Evolutionary conservation across 495 filamentous ascomycete genomes (phyloP), one percentile per base, ranked within the genome.

Genomic region (Choiromyces venosus): DNA sequence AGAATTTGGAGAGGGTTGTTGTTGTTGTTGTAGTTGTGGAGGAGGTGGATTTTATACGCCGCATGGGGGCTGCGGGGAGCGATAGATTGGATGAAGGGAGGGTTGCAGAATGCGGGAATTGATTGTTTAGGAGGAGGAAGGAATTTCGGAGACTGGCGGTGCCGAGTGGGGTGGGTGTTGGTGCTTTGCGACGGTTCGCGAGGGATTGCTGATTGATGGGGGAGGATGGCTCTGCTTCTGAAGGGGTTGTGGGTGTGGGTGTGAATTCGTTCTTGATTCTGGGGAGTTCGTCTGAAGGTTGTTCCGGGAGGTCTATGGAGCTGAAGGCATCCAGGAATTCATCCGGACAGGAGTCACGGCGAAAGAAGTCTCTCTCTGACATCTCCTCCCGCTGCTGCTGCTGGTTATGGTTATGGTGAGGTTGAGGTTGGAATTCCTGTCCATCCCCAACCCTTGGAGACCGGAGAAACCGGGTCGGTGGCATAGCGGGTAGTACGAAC

Each of bases 251-350:
- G n/a, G n/a, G n/a, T n/a, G n/a, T n/a, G 52, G 52, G 52, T 10
- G 52, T 61, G 25, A 25, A 29, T 14, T 61, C 52, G 16, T 61
- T 12, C 33, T 61, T 29, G 25, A 7, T 18, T 29, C 52, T 2
- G 25, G 52, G 52, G 16, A 61, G 66, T 2, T 25, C 35, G 35
- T 75, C 36, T 18, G 73, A 69, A 12, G 75, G 74, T 19, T 56
- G 69, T 66, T 77, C 74, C 14, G 72, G 67, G 36, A 77, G 71
- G 42, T 77, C 74, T 42, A 77, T 67, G 42, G 75, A 77, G 33
- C 75, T 74, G 37, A 79, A 79, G 14, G 76, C 77, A 61, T 78
- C 76, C 44, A 74, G 67, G 42, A 79, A 79, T 66, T 79, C 76
- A 29, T 68, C 64, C 6, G 76, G 72, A 25, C 77, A 79, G 33